These are phyloP conservation scores for Colletotrichum tofieldiae DNA, from an alignment of 2,329 filamentous ascomycete species.

Conservation along the genomic window DNA sequence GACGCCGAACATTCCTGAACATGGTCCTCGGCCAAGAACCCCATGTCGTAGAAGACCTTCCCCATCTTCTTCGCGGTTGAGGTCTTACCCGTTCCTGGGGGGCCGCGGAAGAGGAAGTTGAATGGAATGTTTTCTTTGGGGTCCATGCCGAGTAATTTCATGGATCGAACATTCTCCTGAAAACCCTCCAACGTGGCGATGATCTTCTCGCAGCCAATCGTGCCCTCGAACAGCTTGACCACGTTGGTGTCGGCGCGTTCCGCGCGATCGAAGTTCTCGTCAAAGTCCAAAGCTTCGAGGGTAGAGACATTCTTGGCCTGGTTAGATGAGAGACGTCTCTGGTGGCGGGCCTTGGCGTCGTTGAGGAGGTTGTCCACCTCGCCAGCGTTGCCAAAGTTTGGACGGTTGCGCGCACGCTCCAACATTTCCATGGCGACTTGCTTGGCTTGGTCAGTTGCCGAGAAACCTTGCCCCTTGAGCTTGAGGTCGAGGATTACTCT, in stretches of 20 bases:
- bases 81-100: constrained; percentile 80
- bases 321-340: constrained; percentile 26
- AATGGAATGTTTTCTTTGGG: constrained; percentile 74
- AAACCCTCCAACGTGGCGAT: constrained; percentile 69
- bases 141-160: constrained; percentile 68
- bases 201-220: constrained; percentile 71
- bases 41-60: constrained; percentile 78
- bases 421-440: constrained; percentile 73
- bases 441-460: constrained; percentile 66
- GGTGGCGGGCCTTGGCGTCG: constrained; percentile 59
- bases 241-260: constrained; percentile 65
- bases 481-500: constrained; percentile 74
- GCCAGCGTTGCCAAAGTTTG: constrained; percentile 81
- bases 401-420: constrained; percentile 71
- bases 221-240: constrained; percentile 68
- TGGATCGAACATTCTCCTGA: constrained; percentile 65
- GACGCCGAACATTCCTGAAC: constrained; percentile 78
- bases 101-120: constrained; percentile 78
- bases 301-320: constrained; percentile 41
- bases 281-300: constrained; percentile 65
- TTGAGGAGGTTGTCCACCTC: constrained; percentile 77
- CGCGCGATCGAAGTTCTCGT: constrained; percentile 71
- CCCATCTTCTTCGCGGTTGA: constrained; percentile 82
- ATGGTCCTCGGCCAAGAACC: constrained; percentile 72
- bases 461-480: constrained; percentile 69